Base-by-base conservation (phyloP, 129 eudicot species). In the Saposhnikovia divaricata region DNA sequence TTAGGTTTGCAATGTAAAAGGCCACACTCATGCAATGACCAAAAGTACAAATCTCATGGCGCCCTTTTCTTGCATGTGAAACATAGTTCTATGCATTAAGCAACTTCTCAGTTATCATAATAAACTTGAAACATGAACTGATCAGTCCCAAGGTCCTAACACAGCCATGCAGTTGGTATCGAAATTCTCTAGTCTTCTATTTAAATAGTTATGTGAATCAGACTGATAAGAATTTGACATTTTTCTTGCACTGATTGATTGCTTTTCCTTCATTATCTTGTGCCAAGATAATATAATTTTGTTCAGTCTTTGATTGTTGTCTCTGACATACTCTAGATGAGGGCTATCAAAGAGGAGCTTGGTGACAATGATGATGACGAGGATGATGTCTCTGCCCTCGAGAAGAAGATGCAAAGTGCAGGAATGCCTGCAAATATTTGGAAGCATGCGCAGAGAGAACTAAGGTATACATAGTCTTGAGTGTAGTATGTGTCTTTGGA, bases 281-380 rank as follows among this genome's bases (percentile, higher is more conserved):
- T n/a, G 76, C 47, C 9, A 42, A 21, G 25, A n/a, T 40, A 4
- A 72, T 72, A 2, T 38, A 7, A 4, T n/a, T 40, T n/a, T 39
- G 3, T 51, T 76, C 66, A 23, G 18, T 83, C 73, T 66, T 40
- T 80, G 23, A 42, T 21, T 81, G 25, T 15, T 44, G 16, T 66
- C 69, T 18, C 75, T 48, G 73, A 14, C 69, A 68, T 81, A 44
- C 44, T 81, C 73, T 79, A 95, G 99, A 96, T 96, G 99, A 89
- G 97, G 84, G 99, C 99, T 77, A 96, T 96, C 77, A 92, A 96
- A 83, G 99, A 96, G 88, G 99, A 96, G 86, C 97, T 96, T 69
- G 99, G 99, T 50, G 98, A 96, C 81, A 92, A 95, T 87, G 97
- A 92, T 82, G 99, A 95, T 72, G 99, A 95, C 40, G 99, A 95